These are phyloP conservation scores for Hamamelis virginiana DNA, from an alignment of 164 flowering plant genomes.

Conservation along the genomic window DNA sequence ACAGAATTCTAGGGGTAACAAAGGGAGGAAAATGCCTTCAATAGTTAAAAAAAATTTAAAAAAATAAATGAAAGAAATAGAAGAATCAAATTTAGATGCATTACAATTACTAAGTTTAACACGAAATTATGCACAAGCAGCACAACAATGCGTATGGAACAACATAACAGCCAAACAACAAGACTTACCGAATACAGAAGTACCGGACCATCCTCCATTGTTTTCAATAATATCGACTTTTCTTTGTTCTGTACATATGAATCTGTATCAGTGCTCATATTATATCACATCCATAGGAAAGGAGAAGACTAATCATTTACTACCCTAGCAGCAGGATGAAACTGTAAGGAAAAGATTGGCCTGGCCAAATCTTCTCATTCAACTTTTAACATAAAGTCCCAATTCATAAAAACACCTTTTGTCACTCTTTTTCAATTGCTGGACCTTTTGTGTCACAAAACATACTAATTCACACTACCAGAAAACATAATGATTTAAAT, in stretches of 20 bases:
- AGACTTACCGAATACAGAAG: constrained; percentile 72
- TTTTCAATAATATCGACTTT: constrained; percentile 70
- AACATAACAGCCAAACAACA: background rate
- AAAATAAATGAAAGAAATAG: background rate
- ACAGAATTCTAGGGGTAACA: constrained; percentile 78
- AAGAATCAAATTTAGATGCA: background rate
- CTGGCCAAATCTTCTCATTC: background rate
- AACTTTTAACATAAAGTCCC: background rate
- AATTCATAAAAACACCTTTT: background rate
- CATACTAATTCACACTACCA: background rate
- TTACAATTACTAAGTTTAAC: background rate
- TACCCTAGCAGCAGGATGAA: background rate
- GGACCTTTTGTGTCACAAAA: background rate
- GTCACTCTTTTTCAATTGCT: background rate
- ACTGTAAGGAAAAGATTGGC: background rate
- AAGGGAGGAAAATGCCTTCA: background rate
- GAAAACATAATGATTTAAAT: background rate
- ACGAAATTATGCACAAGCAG: background rate
- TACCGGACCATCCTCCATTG: constrained; percentile 97
- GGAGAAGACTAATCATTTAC: background rate
- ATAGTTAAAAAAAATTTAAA: background rate
- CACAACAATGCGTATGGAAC: background rate
- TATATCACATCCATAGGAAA: background rate
- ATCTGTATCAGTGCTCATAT: background rate
- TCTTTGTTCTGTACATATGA: constrained; percentile 67